Percentiles rank a stretch among this genome's conserved stretches.
phyloP scores from a whole-genome alignment of 2,329 filamentous ascomycete species.

The Trichoderma aggressivum region DNA sequence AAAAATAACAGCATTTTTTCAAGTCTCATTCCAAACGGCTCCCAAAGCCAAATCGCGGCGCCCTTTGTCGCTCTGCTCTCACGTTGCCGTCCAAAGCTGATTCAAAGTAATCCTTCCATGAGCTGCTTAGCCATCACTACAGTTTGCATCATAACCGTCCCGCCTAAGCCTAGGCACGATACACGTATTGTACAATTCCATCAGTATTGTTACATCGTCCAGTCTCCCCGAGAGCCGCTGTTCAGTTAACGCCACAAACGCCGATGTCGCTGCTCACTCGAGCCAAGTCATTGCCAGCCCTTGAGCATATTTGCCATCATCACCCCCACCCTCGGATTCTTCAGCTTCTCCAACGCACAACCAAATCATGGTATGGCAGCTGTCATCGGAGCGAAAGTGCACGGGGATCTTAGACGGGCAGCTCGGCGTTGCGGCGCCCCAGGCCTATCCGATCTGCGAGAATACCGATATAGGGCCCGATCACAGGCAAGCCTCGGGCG shows the following conservation, averaged over 20 bases:
- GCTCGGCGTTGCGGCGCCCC: conserved; percentile 68
- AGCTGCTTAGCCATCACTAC: background rate
- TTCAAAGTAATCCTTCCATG: background rate
- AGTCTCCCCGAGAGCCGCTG: background rate
- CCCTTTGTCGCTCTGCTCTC: conserved; percentile 15
- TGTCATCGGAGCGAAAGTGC: background rate
- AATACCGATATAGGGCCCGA: conserved; percentile 81
- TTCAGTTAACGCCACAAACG: conserved; percentile 17
- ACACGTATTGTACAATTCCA: conserved; percentile 1
- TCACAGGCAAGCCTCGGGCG: conserved; percentile 75
- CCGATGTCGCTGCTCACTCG: background rate
- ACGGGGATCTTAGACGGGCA: conserved; percentile 60
- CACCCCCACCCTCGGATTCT: background rate
- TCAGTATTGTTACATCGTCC: background rate
- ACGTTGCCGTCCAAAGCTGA: background rate
- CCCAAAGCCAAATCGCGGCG: conserved; percentile 27
- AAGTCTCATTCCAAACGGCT: conserved; percentile 23
- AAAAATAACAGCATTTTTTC: background rate
- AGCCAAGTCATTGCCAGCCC: background rate
- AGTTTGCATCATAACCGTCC: background rate
- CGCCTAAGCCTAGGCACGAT: background rate
- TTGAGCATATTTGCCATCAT: background rate
- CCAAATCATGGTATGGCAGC: background rate
- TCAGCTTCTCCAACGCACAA: background rate
- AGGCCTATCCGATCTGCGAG: conserved; percentile 68